Evolutionary conservation across 108 stramenopile species (phyloP).

Genomic region (Cyclotella atomus): DNA sequence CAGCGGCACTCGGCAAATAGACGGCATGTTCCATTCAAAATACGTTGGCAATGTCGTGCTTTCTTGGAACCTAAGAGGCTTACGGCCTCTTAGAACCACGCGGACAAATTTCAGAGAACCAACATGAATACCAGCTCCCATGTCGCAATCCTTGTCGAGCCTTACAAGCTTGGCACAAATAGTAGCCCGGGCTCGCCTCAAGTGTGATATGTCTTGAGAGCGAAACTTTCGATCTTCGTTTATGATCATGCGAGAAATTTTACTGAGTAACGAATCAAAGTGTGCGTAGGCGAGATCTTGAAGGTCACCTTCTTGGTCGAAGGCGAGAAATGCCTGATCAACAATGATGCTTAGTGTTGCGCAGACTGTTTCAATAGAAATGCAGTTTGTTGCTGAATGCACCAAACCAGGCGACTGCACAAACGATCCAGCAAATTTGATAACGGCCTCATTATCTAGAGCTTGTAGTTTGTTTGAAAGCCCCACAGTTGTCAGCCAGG

Average conservation of each 20-base stretch:
- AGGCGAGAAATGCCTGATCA: slow-evolving; percentile 62
- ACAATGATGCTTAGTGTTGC: slow-evolving; percentile 51
- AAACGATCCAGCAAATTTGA: slow-evolving; percentile 76
- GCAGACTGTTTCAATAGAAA: slow-evolving; percentile 61
- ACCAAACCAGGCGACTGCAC: slow-evolving; percentile 55
- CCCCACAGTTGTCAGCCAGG: slow-evolving; percentile 77
- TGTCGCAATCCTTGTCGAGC: slow-evolving; percentile 13
- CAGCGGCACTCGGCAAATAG: slow-evolving; percentile 77
- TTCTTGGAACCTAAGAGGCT: slow-evolving; percentile 75
- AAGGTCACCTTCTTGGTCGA: slow-evolving; percentile 65
- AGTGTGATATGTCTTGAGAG: slow-evolving; percentile 17
- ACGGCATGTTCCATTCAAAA: slow-evolving; percentile 75
- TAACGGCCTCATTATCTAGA: slow-evolving; percentile 67
- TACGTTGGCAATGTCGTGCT: slow-evolving; percentile 87
- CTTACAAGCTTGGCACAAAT: slow-evolving; percentile 34
- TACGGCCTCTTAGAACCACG: slow-evolving; percentile 68
- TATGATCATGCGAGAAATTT: slow-evolving; percentile 53
- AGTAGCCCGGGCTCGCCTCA: slow-evolving; percentile 28
- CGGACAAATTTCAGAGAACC: slow-evolving; percentile 55
- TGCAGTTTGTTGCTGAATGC: slow-evolving; percentile 12
- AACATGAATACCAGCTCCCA: not conserved
- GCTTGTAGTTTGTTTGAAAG: slow-evolving; percentile 51
- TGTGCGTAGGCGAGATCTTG: slow-evolving; percentile 70
- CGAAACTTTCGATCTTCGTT: slow-evolving; percentile 27
- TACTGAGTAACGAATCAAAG: slow-evolving; percentile 68